phyloP scores from a whole-genome alignment of 2,329 filamentous ascomycete species.

The Nigrograna mackinnonii region DNA sequence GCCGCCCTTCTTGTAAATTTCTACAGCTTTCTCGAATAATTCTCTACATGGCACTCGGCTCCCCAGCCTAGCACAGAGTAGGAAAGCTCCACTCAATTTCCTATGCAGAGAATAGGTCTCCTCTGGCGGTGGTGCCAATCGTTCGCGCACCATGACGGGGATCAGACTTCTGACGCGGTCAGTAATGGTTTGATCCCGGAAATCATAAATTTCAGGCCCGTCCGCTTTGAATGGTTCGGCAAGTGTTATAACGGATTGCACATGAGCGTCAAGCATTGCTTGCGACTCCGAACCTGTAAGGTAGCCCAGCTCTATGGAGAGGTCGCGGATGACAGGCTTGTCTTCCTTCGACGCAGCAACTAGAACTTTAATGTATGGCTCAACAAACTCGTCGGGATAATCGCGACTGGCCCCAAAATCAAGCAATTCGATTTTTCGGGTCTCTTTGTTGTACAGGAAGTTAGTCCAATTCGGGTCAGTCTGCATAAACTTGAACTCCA shows the following conservation, averaged over 20 bases:
- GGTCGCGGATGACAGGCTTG: conserved; percentile 61
- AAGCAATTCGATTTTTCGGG: conserved; percentile 79
- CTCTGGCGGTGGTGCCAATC: conserved; percentile 88
- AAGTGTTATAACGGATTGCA: conserved; percentile 84
- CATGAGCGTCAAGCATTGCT: conserved; percentile 86
- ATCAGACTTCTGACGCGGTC: conserved; percentile 87
- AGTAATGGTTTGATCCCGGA: conserved; percentile 92
- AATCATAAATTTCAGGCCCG: conserved; percentile 89
- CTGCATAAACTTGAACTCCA: conserved; percentile 97
- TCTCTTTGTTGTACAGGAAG: conserved; percentile 82
- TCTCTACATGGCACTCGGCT: conserved; percentile 81
- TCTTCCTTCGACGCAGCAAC: conserved; percentile 77
- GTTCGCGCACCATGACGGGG: conserved; percentile 88
- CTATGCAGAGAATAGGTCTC: conserved; percentile 96
- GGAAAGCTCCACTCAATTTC: conserved; percentile 92
- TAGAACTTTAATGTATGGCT: conserved; percentile 78
- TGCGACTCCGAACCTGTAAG: conserved; percentile 86
- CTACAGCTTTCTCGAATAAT: conserved; percentile 68
- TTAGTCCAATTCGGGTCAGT: conserved; percentile 99
- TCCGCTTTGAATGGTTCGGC: conserved; percentile 80
- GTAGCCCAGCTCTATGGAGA: conserved; percentile 83
- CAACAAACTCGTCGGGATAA: conserved; percentile 79
- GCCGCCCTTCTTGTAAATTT: conserved; percentile 32
- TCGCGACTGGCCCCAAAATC: conserved; percentile 94
- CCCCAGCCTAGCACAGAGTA: conserved; percentile 84